phyloP scores from a whole-genome alignment of 2,329 filamentous ascomycete species.

The Colletotrichum camelliae region DNA sequence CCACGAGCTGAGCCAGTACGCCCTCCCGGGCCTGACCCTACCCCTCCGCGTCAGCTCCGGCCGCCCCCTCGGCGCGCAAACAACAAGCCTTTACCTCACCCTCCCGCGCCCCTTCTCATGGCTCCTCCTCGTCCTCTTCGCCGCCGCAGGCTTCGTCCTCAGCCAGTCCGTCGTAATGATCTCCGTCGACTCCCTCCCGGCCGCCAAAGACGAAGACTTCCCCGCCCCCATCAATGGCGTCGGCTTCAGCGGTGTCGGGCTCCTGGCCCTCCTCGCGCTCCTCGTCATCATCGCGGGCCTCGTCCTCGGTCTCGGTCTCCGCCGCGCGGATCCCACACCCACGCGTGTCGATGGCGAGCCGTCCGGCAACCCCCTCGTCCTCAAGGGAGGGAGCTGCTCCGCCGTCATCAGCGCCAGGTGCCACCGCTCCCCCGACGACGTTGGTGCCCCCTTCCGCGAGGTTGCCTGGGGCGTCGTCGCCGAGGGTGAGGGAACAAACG shows the following conservation, averaged over 20 bases:
- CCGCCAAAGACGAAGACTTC: not conserved
- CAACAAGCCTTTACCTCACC: constrained; percentile 53
- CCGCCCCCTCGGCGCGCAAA: constrained; percentile 48
- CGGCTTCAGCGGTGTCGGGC: constrained; percentile 46
- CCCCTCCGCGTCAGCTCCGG: constrained; percentile 53
- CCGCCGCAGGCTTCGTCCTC: constrained; percentile 49
- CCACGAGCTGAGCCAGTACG: constrained; percentile 54
- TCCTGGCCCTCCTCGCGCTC: constrained; percentile 46
- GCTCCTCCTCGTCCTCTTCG: constrained; percentile 48
- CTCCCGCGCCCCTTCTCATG: constrained; percentile 52
- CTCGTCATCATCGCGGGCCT: constrained; percentile 39
- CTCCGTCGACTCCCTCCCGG: constrained; percentile 29
- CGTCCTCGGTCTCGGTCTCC: constrained; percentile 43
- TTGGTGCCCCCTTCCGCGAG: constrained; percentile 38
- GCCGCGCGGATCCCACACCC: constrained; percentile 40
- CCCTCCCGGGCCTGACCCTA: constrained; percentile 31
- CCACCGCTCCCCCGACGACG: constrained; percentile 40
- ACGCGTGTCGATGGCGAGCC: constrained; percentile 38
- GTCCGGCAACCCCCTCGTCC: constrained; percentile 53
- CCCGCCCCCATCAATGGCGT: constrained; percentile 33
- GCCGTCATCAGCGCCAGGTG: constrained; percentile 57
- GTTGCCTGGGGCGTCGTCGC: constrained; percentile 53
- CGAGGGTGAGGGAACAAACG: constrained; percentile 40
- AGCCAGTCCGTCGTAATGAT: constrained; percentile 41
- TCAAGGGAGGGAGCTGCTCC: constrained; percentile 54